phyloP scores from a whole-genome alignment of 192 early-diverging fungal genomes.

The Umbelopsis ramanniana region DNA sequence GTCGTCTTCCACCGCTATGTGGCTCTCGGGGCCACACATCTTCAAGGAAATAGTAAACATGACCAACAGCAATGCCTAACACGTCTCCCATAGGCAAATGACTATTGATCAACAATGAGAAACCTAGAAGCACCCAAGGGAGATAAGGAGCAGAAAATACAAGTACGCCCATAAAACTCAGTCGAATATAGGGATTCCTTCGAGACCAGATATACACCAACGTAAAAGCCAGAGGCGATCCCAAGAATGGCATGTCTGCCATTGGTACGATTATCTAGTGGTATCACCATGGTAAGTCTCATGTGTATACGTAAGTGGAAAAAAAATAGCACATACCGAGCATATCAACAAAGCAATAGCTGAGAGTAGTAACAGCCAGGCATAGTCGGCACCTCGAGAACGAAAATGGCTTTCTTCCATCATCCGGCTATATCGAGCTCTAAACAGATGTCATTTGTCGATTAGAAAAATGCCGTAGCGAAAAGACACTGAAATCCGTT shows the following conservation, averaged over 20 bases:
- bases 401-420: slow-evolving; percentile 95
- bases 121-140: slow-evolving; percentile 89
- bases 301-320: neutral
- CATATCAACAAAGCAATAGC: slow-evolving; percentile 43
- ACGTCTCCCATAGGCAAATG: slow-evolving; percentile 81
- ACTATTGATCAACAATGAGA: slow-evolving; percentile 80
- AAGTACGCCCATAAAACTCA: slow-evolving; percentile 92
- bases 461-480: neutral
- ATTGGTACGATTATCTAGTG: slow-evolving; percentile 41
- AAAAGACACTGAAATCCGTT: neutral
- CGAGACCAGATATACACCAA: slow-evolving; percentile 98
- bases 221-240: slow-evolving; percentile 79
- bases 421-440: slow-evolving; percentile 85
- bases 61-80: slow-evolving; percentile 85
- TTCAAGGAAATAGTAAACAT: slow-evolving; percentile 94
- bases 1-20: slow-evolving; percentile 60
- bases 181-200: slow-evolving; percentile 85
- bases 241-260: slow-evolving; percentile 79
- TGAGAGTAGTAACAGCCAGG: slow-evolving; percentile 84
- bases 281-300: slow-evolving; percentile 1
- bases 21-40: slow-evolving; percentile 87
- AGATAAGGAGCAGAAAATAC: slow-evolving; percentile 91
- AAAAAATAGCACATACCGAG: slow-evolving; percentile 26
- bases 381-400: slow-evolving; percentile 88
- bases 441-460: slow-evolving; percentile 27